These are phyloP conservation scores for Thermoascus crustaceus DNA, from an alignment of 2,329 filamentous ascomycete genomes.

Conservation along the genomic window DNA sequence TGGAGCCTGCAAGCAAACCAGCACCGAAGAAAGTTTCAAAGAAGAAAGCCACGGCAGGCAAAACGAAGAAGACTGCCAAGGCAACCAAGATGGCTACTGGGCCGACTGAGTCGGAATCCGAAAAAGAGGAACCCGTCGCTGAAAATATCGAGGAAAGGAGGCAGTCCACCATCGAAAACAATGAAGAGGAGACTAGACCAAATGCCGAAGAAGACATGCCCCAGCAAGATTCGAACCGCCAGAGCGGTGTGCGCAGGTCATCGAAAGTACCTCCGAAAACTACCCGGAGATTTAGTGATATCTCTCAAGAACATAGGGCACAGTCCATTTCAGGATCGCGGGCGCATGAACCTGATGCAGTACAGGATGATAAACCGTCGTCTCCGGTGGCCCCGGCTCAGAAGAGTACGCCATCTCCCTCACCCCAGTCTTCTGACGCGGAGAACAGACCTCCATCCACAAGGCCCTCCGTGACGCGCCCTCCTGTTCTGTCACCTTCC, in stretches of 20 bases:
- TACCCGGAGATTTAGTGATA: slow-evolving; percentile 29
- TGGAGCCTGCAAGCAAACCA: slow-evolving; percentile 13
- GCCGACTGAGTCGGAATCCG: slow-evolving; percentile 7
- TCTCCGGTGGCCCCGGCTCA: slow-evolving; percentile 29
- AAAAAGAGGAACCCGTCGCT: slow-evolving; percentile 3
- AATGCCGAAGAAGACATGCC: slow-evolving; percentile 2
- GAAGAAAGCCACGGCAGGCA: slow-evolving; percentile 19
- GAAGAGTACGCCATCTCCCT: slow-evolving; percentile 51
- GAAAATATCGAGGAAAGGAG: slow-evolving; percentile 5
- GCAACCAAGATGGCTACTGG: slow-evolving; percentile 11
- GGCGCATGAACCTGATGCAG: slow-evolving; percentile 7
- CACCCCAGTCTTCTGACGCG: slow-evolving; percentile 68
- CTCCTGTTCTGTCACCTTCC: slow-evolving; percentile 25
- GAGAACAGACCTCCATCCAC: slow-evolving; percentile 72
- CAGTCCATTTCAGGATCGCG: slow-evolving; percentile 22
- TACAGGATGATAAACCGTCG: too few relatives aligned
- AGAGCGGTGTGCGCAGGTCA: slow-evolving; percentile 14
- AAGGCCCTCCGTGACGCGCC: slow-evolving; percentile 43
- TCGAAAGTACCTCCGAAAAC: slow-evolving; percentile 28
- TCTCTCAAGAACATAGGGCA: slow-evolving; percentile 28
- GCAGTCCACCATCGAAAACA: slow-evolving; percentile 6
- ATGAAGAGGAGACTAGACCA: not conserved
- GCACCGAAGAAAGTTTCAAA: slow-evolving; percentile 18
- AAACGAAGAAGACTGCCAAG: slow-evolving; percentile 26
- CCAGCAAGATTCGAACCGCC: slow-evolving; percentile 9